phyloP scores from a whole-genome alignment of 2,329 filamentous ascomycete species.

The Scytalidium lignicola region DNA sequence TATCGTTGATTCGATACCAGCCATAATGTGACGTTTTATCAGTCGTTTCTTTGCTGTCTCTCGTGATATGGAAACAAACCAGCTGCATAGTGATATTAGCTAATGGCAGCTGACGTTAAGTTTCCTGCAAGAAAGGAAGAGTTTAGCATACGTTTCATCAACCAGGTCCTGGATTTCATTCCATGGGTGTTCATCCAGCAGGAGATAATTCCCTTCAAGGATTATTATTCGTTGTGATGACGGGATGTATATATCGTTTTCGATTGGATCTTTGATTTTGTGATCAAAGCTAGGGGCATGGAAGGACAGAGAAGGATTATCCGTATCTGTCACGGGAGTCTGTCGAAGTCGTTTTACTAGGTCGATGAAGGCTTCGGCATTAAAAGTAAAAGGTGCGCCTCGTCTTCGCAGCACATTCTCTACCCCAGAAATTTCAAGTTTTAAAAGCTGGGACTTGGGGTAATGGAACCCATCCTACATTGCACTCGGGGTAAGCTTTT shows the following conservation, averaged over 20 bases:
- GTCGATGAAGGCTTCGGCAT: slow-evolving; percentile 19
- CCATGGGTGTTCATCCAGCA: slow-evolving; percentile 42
- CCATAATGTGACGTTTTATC: slow-evolving; percentile 20
- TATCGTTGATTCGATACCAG: slow-evolving; percentile 23
- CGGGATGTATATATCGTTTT: slow-evolving; percentile 38
- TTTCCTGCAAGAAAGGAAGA: not conserved
- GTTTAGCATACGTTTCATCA: slow-evolving; percentile 35
- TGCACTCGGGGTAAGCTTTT: not conserved
- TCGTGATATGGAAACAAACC: slow-evolving; percentile 25
- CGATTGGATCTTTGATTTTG: slow-evolving; percentile 43
- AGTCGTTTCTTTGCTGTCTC: slow-evolving; percentile 20
- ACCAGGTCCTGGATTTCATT: slow-evolving; percentile 36
- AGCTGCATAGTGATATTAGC: slow-evolving; percentile 16
- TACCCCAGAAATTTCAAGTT: slow-evolving; percentile 15
- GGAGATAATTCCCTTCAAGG: slow-evolving; percentile 46
- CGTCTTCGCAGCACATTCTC: slow-evolving; percentile 21
- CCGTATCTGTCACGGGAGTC: slow-evolving; percentile 17
- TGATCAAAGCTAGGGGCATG: slow-evolving; percentile 44
- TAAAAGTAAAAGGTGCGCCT: slow-evolving; percentile 30
- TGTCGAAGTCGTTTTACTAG: slow-evolving; percentile 11
- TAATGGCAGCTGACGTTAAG: too few relatives aligned
- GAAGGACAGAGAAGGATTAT: not conserved
- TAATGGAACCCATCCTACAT: slow-evolving; percentile 29
- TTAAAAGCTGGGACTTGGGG: slow-evolving; percentile 15
- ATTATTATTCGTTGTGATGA: slow-evolving; percentile 39